Evolutionary conservation across 2,329 filamentous ascomycete species (phyloP), one percentile per base, ranked within the genome.

Genomic region (Pseudocercospora musae): DNA sequence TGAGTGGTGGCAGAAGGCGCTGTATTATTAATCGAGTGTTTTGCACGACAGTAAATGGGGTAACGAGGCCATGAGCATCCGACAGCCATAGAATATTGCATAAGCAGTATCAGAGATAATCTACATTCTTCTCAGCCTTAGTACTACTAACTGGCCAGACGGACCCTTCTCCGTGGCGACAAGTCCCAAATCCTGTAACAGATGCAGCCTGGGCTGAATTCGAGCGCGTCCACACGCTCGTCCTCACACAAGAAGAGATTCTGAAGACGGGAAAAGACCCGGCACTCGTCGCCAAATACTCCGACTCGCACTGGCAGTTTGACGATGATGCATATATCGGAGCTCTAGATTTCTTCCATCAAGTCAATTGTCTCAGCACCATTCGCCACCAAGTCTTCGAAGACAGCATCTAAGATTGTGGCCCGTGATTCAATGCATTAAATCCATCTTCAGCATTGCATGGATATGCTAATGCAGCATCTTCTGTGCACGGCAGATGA

Each of bases 1-100:
- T 71, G 72, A 74, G 58, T 85, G 78, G 76, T 85, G 83, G 83
- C 81, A 85, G 74, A 78, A 52, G 15, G 48, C 48, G 15, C 13
- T 52, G 21, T 52, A 52, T 25, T 52, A 52, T 52, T 52, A 15
- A 52, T n/a, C 2, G 3, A 33, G 8, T 6, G 4, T 9, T 29
- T 8, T 9, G 3, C 2, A 13, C 2, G 2, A 10, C 31, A 33
- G 11, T 33, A 33, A 6, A 3, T 13, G 4, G 4, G 2, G 11
- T n/a, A 33, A 33, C 10, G 31, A 33, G 11, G 13, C 11, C 11
- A 33, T 33, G 31, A 33, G 31, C 4, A 31, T 31, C 29, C 29
- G 29, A 31, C 8, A 11, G 29, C 2, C 10, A 31, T 11, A 31
- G 10, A 11, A 4, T 31, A 31, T 31, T 31, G 29, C 8, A 11